Conservation (phyloP, 306 rosid genomes). For the Dryas drummondii region DNA sequence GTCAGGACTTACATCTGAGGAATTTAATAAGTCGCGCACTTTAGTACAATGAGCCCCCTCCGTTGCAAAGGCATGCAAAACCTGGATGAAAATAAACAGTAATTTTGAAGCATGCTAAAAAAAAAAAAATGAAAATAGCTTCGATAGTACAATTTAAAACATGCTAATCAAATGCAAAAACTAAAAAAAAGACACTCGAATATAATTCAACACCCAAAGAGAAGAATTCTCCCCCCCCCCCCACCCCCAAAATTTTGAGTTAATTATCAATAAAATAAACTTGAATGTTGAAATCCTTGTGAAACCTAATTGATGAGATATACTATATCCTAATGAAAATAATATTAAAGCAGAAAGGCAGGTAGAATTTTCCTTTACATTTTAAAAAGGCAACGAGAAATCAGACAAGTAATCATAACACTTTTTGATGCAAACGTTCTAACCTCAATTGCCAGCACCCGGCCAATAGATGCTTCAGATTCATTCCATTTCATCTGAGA, state of each 20-base stretch:
- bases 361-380: not conserved
- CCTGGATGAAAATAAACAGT: slow-evolving; percentile 51
- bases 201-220: not conserved
- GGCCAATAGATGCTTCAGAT: slow-evolving; percentile 98
- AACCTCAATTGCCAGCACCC: slow-evolving; percentile 98
- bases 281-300: not conserved
- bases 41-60: slow-evolving; percentile 97
- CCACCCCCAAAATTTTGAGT: not conserved
- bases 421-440: slow-evolving; percentile 34
- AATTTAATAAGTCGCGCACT: slow-evolving; percentile 86
- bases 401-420: not conserved
- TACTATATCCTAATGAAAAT: not conserved
- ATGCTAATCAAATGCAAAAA: not conserved
- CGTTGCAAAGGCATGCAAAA: slow-evolving; percentile 96
- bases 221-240: not conserved
- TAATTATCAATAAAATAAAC: not conserved
- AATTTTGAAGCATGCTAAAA: slow-evolving; percentile 9
- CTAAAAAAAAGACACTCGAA: too few species aligned
- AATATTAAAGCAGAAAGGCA: not conserved
- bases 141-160: not conserved
- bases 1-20: slow-evolving; percentile 72
- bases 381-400: not conserved
- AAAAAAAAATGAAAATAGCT: not conserved
- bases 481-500: slow-evolving; percentile 99
- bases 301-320: slow-evolving; percentile 5